Evolutionary conservation across 2,329 filamentous ascomycete species (phyloP), one percentile per base, ranked within the genome.

Genomic region (Paraphaeosphaeria sporulosa): DNA sequence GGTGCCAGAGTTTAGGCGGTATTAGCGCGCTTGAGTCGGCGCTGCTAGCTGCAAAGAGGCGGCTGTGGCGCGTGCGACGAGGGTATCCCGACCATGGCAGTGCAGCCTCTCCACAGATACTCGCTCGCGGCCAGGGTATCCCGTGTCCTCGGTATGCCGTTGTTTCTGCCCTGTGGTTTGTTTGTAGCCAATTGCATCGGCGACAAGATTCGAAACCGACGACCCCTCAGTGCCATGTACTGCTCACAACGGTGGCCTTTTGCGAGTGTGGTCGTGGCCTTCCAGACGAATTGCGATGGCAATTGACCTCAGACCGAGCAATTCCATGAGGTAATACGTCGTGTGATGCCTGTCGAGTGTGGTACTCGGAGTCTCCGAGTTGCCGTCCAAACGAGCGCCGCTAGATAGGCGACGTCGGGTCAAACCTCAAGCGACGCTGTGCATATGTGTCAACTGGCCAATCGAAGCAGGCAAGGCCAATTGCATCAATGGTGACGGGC

Each of bases 1-100:
- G 51, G 38, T 54, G 51, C 38, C 21, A 52, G 38, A 47, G 44
- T 47, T 47, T 47, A 47, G 44, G 44, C 44, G 51, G 40, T 54
- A 54, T 54, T 54, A 54, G 51, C 51, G 38, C 51, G 51, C 38
- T 44, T 44, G 40, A 54, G 32, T 32, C 27, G 38, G 21, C 19
- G 25, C 2, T 23, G 23, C 51, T 54, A 43, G 51, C 36, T 19
- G 38, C 15, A 40, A n/a, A 13, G 38, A 15, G 38, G 38, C 19
- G 38, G 8, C n/a, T 54, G 51, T 32, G 51, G 38, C 51, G 38
- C 23, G 19, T 43, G 38, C 40, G 9, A 38, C 51, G 51, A 38
- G 51, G 51, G 23, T 54, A 54, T 54, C 51, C 51, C 38, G 17
- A 17, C n/a, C 17, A 40, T 40, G 38, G 17, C 38, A 7, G 38